Evolutionary conservation across 345 rosid genomes (phyloP).

Genomic region (Stellera chamaejasme): DNA sequence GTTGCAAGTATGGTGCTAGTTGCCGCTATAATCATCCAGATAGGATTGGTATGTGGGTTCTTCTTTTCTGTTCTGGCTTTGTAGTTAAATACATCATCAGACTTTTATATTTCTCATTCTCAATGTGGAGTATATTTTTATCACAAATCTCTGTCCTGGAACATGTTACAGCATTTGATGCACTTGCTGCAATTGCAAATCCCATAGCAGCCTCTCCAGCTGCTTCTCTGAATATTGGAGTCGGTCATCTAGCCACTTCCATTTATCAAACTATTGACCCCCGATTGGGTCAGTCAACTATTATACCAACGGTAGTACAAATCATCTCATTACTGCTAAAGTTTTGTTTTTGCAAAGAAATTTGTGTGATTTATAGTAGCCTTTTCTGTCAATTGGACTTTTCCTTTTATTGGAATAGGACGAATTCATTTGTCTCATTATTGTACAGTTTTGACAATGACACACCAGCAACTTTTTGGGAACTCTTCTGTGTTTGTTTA

Average conservation of each 20-base stretch:
- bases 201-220: constrained; percentile 37
- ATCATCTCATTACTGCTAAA: background rate
- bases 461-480: no score
- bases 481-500: no score
- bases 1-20: constrained; percentile 91
- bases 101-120: constrained; percentile 2
- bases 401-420: background rate
- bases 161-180: constrained; percentile 53
- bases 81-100: background rate
- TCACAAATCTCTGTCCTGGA: constrained; percentile 4
- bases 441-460: no score
- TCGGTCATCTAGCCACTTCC: constrained; percentile 51
- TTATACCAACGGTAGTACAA: constrained; percentile 18
- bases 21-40: constrained; percentile 98
- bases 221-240: constrained; percentile 40
- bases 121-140: constrained; percentile 5
- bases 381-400: background rate
- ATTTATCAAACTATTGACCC: constrained; percentile 52
- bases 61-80: background rate
- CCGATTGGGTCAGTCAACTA: constrained; percentile 29
- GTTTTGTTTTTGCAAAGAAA: background rate
- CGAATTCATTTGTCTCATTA: background rate
- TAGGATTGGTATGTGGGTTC: constrained; percentile 48
- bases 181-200: constrained; percentile 49
- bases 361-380: background rate